Evolutionary conservation across 441 rosid species (phyloP).

Genomic region (Pelargonium myrrhifolium): DNA sequence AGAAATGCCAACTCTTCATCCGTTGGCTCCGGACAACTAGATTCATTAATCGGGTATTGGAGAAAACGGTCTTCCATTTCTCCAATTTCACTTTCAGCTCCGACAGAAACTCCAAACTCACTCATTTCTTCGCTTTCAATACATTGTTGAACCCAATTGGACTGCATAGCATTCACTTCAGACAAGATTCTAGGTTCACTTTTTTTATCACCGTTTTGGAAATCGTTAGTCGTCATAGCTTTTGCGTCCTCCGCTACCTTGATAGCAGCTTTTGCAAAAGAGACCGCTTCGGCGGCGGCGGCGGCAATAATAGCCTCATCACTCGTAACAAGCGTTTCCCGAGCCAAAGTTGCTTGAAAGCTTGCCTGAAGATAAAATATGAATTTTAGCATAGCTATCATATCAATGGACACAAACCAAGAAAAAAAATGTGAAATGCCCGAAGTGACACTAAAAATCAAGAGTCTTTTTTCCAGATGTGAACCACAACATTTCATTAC

Average conservation of each 20-base stretch:
- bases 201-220: conserved; percentile 27
- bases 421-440: too few relatives aligned
- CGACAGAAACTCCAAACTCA: conserved; percentile 39
- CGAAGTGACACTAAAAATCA: too few relatives aligned
- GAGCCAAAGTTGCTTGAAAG: conserved; percentile 44
- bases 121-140: conserved; percentile 53
- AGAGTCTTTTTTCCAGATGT: too few relatives aligned
- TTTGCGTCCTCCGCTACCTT: conserved; percentile 72
- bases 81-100: conserved; percentile 34
- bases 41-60: conserved; percentile 28
- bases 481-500: too few relatives aligned
- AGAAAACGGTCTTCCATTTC: conserved; percentile 20
- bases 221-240: conserved; percentile 35
- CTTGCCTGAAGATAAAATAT: conserved; percentile 39
- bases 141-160: conserved; percentile 39
- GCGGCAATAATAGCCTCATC: conserved; percentile 81
- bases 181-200: conserved; percentile 24
- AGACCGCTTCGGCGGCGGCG: conserved; percentile 87
- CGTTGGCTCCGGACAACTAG: conserved; percentile 43
- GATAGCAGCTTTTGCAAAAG: conserved; percentile 86
- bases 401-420: too few relatives aligned
- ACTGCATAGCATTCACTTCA: conserved; percentile 26
- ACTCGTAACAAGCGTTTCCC: conserved; percentile 59
- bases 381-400: background rate
- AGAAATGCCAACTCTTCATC: conserved; percentile 44